Base-by-base conservation (phyloP, 75 land plant genomes). In the Picea glauca region DNA sequence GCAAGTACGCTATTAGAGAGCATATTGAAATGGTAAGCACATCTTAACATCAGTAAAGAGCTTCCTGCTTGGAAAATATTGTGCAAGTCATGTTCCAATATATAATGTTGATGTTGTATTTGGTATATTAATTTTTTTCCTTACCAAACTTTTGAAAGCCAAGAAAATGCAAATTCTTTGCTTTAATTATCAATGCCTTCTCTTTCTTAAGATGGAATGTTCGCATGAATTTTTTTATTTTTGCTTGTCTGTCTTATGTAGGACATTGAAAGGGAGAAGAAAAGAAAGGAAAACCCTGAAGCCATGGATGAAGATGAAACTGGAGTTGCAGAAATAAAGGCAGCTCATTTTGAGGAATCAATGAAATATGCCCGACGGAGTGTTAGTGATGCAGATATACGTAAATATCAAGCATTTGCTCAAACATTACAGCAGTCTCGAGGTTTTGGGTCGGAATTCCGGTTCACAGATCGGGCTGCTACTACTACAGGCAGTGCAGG, bases 341-440 rank as follows among this genome's bases (percentile, higher is more conserved):
- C 93, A 54, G 84, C 81, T 33, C 96, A 93, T 62, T 93, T 93
- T 74, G 96, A 93, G 82, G 96, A 93, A 64, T 87, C 96, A 0
- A 93, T 93, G 96, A 93, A 93, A 77, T 93, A 72, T 79, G 96
- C 96, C 3, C 90, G 96, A 13, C 76, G 96, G 59, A 93, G 96
- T 88, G 93, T 93, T 11, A 91, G 93, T 66, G 96, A 93, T 85
- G 93, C 96, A 40, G 96, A 93, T 67, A 93, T 93, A 73, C 83
- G 96, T 63, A 93, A 93, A 84, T 93, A 93, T 75, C 95, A 91
- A 78, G 83, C 85, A 12, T 93, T 93, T 83, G 93, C 95, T n/a
- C 95, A 93, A 80, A 93, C 95, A 0, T 73, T 93, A 46, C 95
- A 93, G 84, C 95, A 93, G 62, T 93, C 96, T 17, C 87, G 96